A percentile compares a stretch with the other conserved stretches of the same genome.
These are phyloP conservation scores for Primulina tabacum DNA, from an alignment of 257 asterid species.

Conservation along the genomic window DNA sequence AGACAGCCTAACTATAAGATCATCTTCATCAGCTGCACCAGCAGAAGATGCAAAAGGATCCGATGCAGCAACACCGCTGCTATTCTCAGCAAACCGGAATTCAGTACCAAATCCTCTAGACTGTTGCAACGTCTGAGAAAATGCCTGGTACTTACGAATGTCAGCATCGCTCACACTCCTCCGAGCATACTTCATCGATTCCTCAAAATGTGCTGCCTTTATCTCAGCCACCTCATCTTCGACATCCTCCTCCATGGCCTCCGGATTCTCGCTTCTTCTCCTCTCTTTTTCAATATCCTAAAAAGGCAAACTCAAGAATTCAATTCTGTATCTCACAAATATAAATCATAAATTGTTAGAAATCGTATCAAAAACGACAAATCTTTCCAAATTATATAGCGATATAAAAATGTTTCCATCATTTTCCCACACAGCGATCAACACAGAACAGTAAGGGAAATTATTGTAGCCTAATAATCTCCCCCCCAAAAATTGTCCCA, in stretches of 20 bases:
- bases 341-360: neutral
- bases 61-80: constrained; percentile 25
- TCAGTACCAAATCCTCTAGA: constrained; percentile 61
- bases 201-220: constrained; percentile 55
- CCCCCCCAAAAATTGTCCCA: too few species aligned
- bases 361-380: neutral
- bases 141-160: constrained; percentile 55
- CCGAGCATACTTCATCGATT: constrained; percentile 60
- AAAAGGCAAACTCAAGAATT: neutral
- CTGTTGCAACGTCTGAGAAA: constrained; percentile 63
- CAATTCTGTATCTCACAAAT: neutral
- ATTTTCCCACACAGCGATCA: too few species aligned
- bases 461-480: too few species aligned
- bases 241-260: constrained; percentile 66
- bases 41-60: constrained; percentile 49
- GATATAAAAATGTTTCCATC: too few species aligned
- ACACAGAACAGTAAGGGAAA: too few species aligned
- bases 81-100: constrained; percentile 41
- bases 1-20: constrained; percentile 32
- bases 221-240: constrained; percentile 57
- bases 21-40: constrained; percentile 45
- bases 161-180: constrained; percentile 56
- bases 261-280: constrained; percentile 45
- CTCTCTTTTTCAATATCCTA: constrained; percentile 55
- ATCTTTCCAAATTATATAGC: neutral